These are phyloP conservation scores for Suhomyces wounanorum DNA, from an alignment of 1,139 yeast genomes.

Conservation along the genomic window DNA sequence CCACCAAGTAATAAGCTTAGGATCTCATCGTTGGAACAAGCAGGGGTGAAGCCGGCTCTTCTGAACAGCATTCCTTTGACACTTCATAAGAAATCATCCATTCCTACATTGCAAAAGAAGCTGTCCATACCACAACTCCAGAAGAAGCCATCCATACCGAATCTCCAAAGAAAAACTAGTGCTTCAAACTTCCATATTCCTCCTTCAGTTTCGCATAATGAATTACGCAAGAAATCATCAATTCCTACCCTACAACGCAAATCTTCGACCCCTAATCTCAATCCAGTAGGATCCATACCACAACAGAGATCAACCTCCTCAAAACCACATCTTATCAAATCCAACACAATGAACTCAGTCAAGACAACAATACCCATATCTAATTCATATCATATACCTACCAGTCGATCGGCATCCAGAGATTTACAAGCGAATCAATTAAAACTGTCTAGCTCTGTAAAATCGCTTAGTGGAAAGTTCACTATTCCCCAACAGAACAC, in stretches of 20 bases:
- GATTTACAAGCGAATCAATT: neutral
- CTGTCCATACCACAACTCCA: slow-evolving; percentile 19
- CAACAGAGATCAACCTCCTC: neutral
- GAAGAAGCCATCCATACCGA: slow-evolving; percentile 21
- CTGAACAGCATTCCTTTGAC: slow-evolving; percentile 7
- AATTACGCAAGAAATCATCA: slow-evolving; percentile 19
- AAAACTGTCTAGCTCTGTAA: slow-evolving; percentile 9
- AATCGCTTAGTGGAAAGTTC: slow-evolving; percentile 12
- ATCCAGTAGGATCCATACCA: neutral
- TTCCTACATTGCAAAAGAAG: slow-evolving; percentile 19
- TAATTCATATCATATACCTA: neutral
- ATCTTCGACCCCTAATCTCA: slow-evolving; percentile 10
- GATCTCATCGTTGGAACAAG: slow-evolving; percentile 36
- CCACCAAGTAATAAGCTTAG: slow-evolving; percentile 31
- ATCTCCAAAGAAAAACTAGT: slow-evolving; percentile 23
- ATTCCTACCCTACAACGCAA: slow-evolving; percentile 21
- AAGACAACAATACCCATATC: neutral
- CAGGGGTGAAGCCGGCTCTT: slow-evolving; percentile 29
- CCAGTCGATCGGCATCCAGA: slow-evolving; percentile 2
- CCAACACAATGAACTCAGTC: neutral
- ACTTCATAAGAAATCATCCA: slow-evolving; percentile 15
- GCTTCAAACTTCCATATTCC: slow-evolving; percentile 16
- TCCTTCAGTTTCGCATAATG: slow-evolving; percentile 7
- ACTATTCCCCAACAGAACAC: slow-evolving; percentile 24
- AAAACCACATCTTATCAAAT: slow-evolving; percentile 3